A percentile compares a stretch with the other conserved stretches of the same genome.
phyloP scores from a whole-genome alignment of 352 stramenopile species.

The Phytopythium kandeliae region DNA sequence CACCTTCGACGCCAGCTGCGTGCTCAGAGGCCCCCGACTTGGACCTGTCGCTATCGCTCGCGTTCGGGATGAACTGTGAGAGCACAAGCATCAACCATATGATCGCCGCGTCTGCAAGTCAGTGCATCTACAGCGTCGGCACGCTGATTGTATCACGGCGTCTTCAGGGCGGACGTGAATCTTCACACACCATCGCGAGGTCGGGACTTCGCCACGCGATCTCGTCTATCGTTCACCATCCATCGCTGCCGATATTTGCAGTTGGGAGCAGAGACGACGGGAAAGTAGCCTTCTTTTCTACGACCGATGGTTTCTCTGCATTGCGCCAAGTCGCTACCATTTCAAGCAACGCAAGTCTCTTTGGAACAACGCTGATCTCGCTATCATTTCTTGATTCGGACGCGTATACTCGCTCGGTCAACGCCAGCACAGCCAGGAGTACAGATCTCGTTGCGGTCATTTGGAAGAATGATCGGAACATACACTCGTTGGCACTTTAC shows the following conservation, averaged over 20 bases:
- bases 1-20: neutral
- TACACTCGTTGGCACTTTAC: slow-evolving; percentile 46
- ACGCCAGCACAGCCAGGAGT: slow-evolving; percentile 10
- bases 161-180: slow-evolving; percentile 19
- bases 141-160: slow-evolving; percentile 38
- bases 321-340: neutral
- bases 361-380: slow-evolving; percentile 12
- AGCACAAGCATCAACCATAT: slow-evolving; percentile 38
- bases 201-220: slow-evolving; percentile 40
- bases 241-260: slow-evolving; percentile 30
- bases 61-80: slow-evolving; percentile 46
- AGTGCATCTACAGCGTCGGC: slow-evolving; percentile 31
- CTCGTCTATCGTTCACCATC: slow-evolving; percentile 45
- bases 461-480: slow-evolving; percentile 38
- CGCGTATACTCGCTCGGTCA: slow-evolving; percentile 2
- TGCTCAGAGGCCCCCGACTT: slow-evolving; percentile 49
- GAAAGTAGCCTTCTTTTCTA: slow-evolving; percentile 19
- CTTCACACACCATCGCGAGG: slow-evolving; percentile 22
- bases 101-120: slow-evolving; percentile 25
- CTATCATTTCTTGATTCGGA: slow-evolving; percentile 21
- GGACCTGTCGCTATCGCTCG: slow-evolving; percentile 39
- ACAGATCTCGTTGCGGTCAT: slow-evolving; percentile 43
- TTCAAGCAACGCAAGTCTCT: neutral
- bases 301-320: neutral
- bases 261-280: slow-evolving; percentile 32